phyloP scores from a whole-genome alignment of 768 basidiomycete genomes.

The Auriscalpium microsporum region DNA sequence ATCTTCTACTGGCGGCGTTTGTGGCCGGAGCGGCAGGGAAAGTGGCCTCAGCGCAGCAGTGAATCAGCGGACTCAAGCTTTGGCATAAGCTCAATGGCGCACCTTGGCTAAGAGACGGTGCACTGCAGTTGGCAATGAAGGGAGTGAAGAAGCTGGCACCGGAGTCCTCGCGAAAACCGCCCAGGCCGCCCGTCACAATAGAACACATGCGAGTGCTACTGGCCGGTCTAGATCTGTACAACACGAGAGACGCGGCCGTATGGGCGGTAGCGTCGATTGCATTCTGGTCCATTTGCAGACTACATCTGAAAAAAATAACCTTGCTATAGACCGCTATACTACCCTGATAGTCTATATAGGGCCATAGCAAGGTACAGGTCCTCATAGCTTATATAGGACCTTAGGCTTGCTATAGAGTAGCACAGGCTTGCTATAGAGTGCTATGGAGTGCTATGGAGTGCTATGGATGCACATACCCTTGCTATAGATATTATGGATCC shows the following conservation, averaged over 20 bases:
- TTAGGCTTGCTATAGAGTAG: too few species aligned
- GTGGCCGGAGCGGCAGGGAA: not conserved
- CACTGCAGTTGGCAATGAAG: conserved; percentile 6
- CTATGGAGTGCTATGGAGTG: too few species aligned
- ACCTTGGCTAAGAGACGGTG: conserved; percentile 25
- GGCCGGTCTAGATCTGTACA: conserved; percentile 15
- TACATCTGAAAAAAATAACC: too few species aligned
- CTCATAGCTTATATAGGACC: too few species aligned
- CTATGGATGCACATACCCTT: too few species aligned
- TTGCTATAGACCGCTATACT: too few species aligned
- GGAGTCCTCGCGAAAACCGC: conserved; percentile 6
- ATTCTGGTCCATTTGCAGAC: conserved; percentile 27
- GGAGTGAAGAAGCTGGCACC: conserved; percentile 19
- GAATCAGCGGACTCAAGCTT: conserved; percentile 27
- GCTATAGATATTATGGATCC: too few species aligned
- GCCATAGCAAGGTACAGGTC: too few species aligned
- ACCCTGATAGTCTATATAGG: too few species aligned
- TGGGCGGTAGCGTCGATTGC: conserved; percentile 27
- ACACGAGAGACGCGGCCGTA: conserved; percentile 26
- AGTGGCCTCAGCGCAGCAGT: conserved; percentile 5
- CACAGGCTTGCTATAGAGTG: too few species aligned
- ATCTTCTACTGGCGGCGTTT: not conserved
- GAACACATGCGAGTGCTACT: conserved; percentile 24
- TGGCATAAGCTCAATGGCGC: conserved; percentile 32
- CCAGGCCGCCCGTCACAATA: conserved; percentile 26